Conservation (phyloP, 2,329 filamentous ascomycete species). For the Fusarium algeriense region DNA sequence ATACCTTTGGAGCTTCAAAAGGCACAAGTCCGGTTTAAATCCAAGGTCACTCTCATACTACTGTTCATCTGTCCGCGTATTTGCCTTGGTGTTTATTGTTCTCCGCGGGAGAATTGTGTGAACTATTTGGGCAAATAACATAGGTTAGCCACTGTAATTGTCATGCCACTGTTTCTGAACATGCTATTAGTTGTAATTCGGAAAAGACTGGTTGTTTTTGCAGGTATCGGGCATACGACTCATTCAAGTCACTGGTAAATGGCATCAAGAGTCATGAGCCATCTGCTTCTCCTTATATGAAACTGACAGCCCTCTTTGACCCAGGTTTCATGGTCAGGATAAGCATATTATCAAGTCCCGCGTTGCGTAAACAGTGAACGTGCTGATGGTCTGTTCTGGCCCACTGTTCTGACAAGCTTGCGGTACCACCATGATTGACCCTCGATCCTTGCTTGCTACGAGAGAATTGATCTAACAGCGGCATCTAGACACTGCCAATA, state of each 20-base stretch:
- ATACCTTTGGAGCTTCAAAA: not conserved
- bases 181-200: too few relatives aligned
- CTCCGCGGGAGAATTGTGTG: rapidly evolving
- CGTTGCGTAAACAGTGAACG: not conserved
- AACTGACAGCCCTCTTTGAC: not conserved
- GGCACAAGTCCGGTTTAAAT: not conserved
- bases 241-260: rapidly evolving
- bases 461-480: too few relatives aligned
- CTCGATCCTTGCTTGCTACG: not conserved
- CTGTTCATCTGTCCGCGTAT: not conserved
- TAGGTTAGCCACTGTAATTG: too few relatives aligned
- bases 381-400: not conserved
- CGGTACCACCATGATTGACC: not conserved
- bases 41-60: not conserved
- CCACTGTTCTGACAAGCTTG: not conserved
- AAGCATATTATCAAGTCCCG: conserved; percentile 1
- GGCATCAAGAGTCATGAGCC: not conserved
- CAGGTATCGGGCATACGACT: not conserved
- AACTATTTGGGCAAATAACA: too few relatives aligned
- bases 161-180: too few relatives aligned
- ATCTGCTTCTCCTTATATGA: not conserved
- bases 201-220: too few relatives aligned
- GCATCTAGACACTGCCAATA: too few relatives aligned
- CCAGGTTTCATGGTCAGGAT: conserved; percentile 1
- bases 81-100: rapidly evolving